Conservation (phyloP, 106 monocot genomes). For the Agapanthus africanus region DNA sequence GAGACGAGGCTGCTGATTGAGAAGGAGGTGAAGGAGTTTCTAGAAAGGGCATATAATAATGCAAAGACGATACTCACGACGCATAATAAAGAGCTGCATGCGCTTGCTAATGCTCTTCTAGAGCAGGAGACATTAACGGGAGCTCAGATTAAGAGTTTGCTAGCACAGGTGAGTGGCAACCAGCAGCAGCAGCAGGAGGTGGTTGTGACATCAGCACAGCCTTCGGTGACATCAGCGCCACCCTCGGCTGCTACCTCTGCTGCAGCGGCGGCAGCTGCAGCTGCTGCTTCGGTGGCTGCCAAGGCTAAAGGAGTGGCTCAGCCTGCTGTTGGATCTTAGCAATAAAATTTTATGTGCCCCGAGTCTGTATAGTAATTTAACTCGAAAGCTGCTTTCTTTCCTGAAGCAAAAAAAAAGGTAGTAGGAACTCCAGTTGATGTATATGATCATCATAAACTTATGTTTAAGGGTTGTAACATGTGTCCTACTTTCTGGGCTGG, state of each 20-base stretch:
- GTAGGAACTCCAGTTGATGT: too few relatives aligned
- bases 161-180: slow-evolving; percentile 41
- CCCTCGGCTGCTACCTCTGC: slow-evolving; percentile 28
- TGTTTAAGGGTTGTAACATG: too few relatives aligned
- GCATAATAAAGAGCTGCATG: slow-evolving; percentile 76
- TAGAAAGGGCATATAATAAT: slow-evolving; percentile 88
- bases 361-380: too few relatives aligned
- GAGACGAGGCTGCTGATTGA: slow-evolving; percentile 89
- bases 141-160: slow-evolving; percentile 74
- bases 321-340: slow-evolving; percentile 72
- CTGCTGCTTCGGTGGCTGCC: slow-evolving; percentile 70
- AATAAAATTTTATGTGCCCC: too few relatives aligned
- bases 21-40: slow-evolving; percentile 75
- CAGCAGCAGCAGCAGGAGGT: slow-evolving; percentile 32
- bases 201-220: neutral
- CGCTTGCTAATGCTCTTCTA: slow-evolving; percentile 81
- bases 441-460: too few relatives aligned
- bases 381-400: too few relatives aligned
- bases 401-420: too few relatives aligned
- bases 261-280: slow-evolving; percentile 46
- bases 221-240: neutral
- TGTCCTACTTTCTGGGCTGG: too few relatives aligned
- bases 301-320: slow-evolving; percentile 89
- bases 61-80: slow-evolving; percentile 76
- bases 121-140: slow-evolving; percentile 89